Percentiles rank a stretch among this genome's conserved stretches.
Conservation (phyloP, 208 protist genomes). For the Trypanosomatidae sp. region DNA sequence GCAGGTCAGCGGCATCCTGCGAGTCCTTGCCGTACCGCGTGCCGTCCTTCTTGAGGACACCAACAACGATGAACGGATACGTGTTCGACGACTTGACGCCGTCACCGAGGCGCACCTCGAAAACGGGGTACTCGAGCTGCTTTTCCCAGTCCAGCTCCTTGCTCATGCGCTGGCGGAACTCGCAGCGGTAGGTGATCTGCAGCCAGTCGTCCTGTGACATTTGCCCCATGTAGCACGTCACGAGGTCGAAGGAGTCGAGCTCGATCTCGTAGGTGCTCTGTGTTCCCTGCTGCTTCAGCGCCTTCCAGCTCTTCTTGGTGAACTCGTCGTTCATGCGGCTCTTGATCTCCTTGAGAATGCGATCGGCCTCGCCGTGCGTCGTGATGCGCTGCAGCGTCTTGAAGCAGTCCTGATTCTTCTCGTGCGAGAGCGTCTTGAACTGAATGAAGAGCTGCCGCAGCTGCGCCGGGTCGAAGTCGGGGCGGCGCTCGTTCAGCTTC, state of each 20-base stretch:
- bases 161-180: slow-evolving; percentile 66
- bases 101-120: slow-evolving; percentile 86
- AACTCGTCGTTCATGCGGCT: slow-evolving; percentile 80
- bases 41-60: slow-evolving; percentile 83
- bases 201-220: slow-evolving; percentile 91
- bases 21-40: slow-evolving; percentile 90
- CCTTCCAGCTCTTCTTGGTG: slow-evolving; percentile 87
- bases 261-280: slow-evolving; percentile 81
- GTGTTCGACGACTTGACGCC: slow-evolving; percentile 70
- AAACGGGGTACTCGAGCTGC: slow-evolving; percentile 85
- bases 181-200: slow-evolving; percentile 86
- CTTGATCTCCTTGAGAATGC: slow-evolving; percentile 84
- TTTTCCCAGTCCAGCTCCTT: slow-evolving; percentile 71
- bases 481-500: slow-evolving; percentile 84
- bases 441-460: slow-evolving; percentile 76
- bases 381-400: slow-evolving; percentile 83
- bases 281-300: slow-evolving; percentile 61
- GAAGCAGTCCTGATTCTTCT: slow-evolving; percentile 53
- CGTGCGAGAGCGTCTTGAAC: slow-evolving; percentile 65
- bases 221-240: slow-evolving; percentile 91
- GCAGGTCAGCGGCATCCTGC: slow-evolving; percentile 85
- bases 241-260: slow-evolving; percentile 78
- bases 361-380: slow-evolving; percentile 84
- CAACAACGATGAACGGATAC: slow-evolving; percentile 87
- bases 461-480: slow-evolving; percentile 71